Base-by-base conservation (phyloP, 2,329 filamentous ascomycete genomes). In the Cercospora brassicicola region DNA sequence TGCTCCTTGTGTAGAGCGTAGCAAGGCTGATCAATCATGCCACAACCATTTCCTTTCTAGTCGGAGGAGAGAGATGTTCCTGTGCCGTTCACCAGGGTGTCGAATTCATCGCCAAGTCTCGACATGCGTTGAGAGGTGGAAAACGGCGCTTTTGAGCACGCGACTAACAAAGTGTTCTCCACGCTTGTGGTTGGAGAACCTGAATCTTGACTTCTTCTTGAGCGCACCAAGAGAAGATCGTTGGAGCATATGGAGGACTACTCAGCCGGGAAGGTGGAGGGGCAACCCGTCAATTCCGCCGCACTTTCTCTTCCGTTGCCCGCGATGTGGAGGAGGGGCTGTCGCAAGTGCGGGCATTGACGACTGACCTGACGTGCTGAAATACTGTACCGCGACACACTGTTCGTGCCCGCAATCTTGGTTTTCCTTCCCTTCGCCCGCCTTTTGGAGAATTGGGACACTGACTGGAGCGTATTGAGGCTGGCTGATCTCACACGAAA, bases 311-410 rank as follows among this genome's bases (percentile, higher is more conserved):
- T 39, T 51, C 39, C 39, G 20, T 23, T n/a, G 23, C 15, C 36
- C 26, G 39, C 20, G 18, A 62, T 62, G 59, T 62, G 59, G 59
- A 62, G 59, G 59, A 62, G 59, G 59, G 59, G 59, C 13, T 31
- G 59, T 30, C 36, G 26, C 39, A 26, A 30, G 26, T 28, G 59
- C 39, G 59, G 59, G 39, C 39, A 48, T 62, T 26, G 59, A 62
- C 36, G 23, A 28, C n/a, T 10, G 26, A n/a, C 59, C 39, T 51
- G 36, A 62, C 26, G 31, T 51, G 39, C 26, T 62, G 31, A 62
- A 62, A 51, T 62, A 62, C 23, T 45, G 23, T 36, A 20, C 31
- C 23, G 36, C 39, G 20, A 48, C 23, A 51, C 59, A 39, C 28
- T 26, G 2, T 57, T 33, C 55, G 55, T 30, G 28, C 28, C 18